Conservation (phyloP, 2,329 filamentous ascomycete genomes). For the Fusarium sp. region DNA sequence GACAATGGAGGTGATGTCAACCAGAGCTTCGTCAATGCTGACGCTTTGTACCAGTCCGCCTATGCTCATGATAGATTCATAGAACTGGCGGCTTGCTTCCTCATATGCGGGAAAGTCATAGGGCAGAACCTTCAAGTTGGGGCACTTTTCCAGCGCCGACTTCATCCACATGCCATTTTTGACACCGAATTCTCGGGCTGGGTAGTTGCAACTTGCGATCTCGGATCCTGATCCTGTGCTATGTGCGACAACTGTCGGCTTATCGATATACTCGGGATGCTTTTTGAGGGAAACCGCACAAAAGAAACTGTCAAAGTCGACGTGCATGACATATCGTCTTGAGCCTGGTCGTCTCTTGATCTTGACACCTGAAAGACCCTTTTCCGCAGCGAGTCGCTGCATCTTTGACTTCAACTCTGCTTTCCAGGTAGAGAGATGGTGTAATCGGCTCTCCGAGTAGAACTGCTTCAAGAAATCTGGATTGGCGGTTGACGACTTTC, state of each 20-base stretch:
- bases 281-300: conserved; percentile 87
- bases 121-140: conserved; percentile 85
- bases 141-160: conserved; percentile 79
- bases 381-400: conserved; percentile 79
- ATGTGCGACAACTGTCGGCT: conserved; percentile 89
- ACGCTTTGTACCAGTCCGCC: conserved; percentile 92
- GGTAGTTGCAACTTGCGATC: conserved; percentile 97
- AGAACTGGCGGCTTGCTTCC: conserved; percentile 86
- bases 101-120: conserved; percentile 98
- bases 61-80: conserved; percentile 79
- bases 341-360: conserved; percentile 65
- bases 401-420: conserved; percentile 89
- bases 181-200: conserved; percentile 82
- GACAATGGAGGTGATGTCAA: conserved; percentile 80
- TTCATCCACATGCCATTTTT: conserved; percentile 99
- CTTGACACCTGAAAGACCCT: conserved; percentile 55
- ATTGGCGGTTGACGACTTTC: conserved; percentile 89
- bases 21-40: conserved; percentile 91
- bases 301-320: conserved; percentile 99
- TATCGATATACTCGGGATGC: conserved; percentile 75
- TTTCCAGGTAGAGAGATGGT: conserved; percentile 97
- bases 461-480: conserved; percentile 94
- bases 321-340: conserved; percentile 86
- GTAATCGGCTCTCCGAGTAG: conserved; percentile 91
- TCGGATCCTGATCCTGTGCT: conserved; percentile 85